phyloP scores from a whole-genome alignment of 2,329 filamentous ascomycete genomes.

The Colletotrichum destructivum region DNA sequence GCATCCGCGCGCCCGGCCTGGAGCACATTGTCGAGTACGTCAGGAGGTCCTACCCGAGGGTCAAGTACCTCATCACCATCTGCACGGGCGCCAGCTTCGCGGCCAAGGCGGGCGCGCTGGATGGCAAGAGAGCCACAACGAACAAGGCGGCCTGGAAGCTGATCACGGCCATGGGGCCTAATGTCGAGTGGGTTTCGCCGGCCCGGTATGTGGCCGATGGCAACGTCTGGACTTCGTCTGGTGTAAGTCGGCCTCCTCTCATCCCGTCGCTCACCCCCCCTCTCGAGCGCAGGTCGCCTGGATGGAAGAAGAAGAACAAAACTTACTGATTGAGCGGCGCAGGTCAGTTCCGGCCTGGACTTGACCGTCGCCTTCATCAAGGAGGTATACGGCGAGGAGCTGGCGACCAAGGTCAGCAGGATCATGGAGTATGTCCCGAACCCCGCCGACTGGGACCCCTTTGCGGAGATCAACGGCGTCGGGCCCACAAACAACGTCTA shows the following conservation, averaged over 20 bases:
- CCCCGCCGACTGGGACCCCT: constrained; percentile 49
- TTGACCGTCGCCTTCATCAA: constrained; percentile 55
- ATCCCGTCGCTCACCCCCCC: not conserved
- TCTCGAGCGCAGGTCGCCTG: not conserved
- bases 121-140: constrained; percentile 74
- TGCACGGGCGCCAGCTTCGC: constrained; percentile 76
- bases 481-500: constrained; percentile 42
- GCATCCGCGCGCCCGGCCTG: constrained; percentile 56
- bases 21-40: constrained; percentile 58
- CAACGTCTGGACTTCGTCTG: constrained; percentile 77
- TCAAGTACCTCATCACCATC: constrained; percentile 73
- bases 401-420: constrained; percentile 61
- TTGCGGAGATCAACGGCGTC: constrained; percentile 47
- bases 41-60: constrained; percentile 57
- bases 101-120: constrained; percentile 71
- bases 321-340: not conserved
- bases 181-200: constrained; percentile 71
- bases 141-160: constrained; percentile 73
- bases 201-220: constrained; percentile 78
- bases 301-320: not conserved
- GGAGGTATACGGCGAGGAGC: constrained; percentile 64
- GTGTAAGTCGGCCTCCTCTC: constrained; percentile 53
- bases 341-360: constrained; percentile 56
- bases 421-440: constrained; percentile 67
- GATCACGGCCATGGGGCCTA: constrained; percentile 62